phyloP scores from a whole-genome alignment of 345 rosid genomes.

The Populus ilicifolia region DNA sequence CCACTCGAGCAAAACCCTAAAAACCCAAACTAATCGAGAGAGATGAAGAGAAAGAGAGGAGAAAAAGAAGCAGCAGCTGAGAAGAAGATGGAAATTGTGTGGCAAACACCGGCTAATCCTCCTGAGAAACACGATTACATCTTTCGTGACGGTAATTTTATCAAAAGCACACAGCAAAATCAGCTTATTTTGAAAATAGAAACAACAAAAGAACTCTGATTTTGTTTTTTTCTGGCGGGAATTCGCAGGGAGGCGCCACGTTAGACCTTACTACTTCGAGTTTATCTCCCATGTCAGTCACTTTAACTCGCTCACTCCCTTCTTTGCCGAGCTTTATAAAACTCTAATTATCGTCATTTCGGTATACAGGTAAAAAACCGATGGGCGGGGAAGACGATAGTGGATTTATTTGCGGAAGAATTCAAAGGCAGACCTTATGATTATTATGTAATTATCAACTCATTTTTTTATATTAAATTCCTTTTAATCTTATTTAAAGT shows the following conservation, averaged over 20 bases:
- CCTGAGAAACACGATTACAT: slow-evolving; percentile 61
- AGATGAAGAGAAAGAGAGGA: slow-evolving; percentile 34
- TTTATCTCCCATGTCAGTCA: slow-evolving; percentile 78
- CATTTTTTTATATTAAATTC: neutral
- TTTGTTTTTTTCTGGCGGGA: slow-evolving; percentile 24
- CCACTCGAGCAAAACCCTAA: neutral
- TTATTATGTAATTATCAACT: slow-evolving; percentile 51
- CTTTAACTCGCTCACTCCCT: neutral
- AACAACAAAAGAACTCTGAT: neutral
- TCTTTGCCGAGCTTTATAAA: neutral
- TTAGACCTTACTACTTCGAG: slow-evolving; percentile 80
- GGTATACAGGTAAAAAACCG: slow-evolving; percentile 67
- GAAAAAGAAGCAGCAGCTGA: slow-evolving; percentile 17
- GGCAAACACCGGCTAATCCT: slow-evolving; percentile 66
- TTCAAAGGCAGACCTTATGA: slow-evolving; percentile 82
- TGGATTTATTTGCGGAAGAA: slow-evolving; percentile 81
- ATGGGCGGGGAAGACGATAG: slow-evolving; percentile 87
- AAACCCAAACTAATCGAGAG: neutral
- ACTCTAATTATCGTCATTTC: slow-evolving; percentile 12
- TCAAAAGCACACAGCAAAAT: neutral
- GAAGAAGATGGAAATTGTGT: slow-evolving; percentile 44
- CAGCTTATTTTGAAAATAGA: neutral
- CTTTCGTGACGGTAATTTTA: slow-evolving; percentile 53
- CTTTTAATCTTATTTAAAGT: neutral
- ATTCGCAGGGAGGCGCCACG: slow-evolving; percentile 73